Conservation (phyloP, 225 moss, liverwort and hornwort species). For the Antitrichia curtipendula region DNA sequence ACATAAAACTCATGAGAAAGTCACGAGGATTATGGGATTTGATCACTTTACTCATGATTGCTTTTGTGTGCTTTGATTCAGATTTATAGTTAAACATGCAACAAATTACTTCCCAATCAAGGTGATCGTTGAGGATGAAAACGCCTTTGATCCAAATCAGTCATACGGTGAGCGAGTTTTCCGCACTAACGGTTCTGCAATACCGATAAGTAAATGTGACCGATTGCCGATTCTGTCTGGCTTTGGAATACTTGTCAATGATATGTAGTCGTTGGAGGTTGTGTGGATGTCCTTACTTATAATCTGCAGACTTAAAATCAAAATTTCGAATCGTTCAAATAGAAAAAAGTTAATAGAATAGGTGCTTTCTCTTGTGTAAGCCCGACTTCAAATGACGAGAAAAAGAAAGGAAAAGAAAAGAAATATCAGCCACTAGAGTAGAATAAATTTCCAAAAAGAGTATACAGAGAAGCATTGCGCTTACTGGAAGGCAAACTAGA, state of each 20-base stretch:
- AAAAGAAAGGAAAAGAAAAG: not conserved
- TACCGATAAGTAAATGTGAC: not conserved
- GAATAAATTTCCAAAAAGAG: not conserved
- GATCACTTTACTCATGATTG: not conserved
- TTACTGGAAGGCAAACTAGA: not conserved
- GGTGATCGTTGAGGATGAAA: constrained; percentile 37
- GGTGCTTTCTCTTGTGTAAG: not conserved
- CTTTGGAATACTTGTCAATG: not conserved
- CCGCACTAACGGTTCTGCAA: not conserved
- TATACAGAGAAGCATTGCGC: not conserved
- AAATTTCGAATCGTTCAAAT: not conserved
- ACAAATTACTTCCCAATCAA: constrained; percentile 44
- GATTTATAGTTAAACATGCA: constrained; percentile 43
- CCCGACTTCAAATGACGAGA: not conserved
- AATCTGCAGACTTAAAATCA: not conserved
- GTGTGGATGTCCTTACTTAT: not conserved
- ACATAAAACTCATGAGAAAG: not conserved
- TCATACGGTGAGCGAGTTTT: constrained; percentile 29
- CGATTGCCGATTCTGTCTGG: not conserved
- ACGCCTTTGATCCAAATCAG: constrained; percentile 26
- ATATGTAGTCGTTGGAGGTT: not conserved
- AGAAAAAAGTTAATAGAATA: not conserved
- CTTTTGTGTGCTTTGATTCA: not conserved
- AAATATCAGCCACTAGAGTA: not conserved
- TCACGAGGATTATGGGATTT: not conserved